Percentiles rank a stretch among this genome's conserved stretches.
Evolutionary conservation across 2,329 filamentous ascomycete species (phyloP).

Genomic region (Talaromyces sp.): DNA sequence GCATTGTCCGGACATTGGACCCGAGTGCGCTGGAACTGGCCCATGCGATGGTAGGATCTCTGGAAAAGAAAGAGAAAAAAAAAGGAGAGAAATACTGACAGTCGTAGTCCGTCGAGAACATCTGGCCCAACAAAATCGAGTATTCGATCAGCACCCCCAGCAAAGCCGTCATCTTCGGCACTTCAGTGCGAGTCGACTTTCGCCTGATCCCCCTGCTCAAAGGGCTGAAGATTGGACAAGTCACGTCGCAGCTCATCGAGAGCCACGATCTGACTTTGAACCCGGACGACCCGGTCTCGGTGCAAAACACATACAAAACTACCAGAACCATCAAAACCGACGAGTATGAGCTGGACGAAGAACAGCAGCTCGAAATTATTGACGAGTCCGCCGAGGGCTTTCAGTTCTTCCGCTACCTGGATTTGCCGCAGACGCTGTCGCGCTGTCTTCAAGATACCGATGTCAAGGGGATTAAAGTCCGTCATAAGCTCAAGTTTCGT

Average conservation of each 20-base stretch:
- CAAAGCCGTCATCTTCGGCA: conserved; percentile 91
- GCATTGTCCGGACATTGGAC: conserved; percentile 72
- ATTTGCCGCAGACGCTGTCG: conserved; percentile 75
- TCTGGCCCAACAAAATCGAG: conserved; percentile 96
- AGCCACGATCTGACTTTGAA: conserved; percentile 60
- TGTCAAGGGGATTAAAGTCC: conserved; percentile 80
- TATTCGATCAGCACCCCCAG: conserved; percentile 91
- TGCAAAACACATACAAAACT: conserved; percentile 51
- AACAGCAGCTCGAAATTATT: conserved; percentile 52
- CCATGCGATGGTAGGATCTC: conserved; percentile 67
- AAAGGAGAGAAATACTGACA: background rate
- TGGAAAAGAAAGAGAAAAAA: background rate
- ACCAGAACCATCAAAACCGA: conserved; percentile 62
- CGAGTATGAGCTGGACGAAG: conserved; percentile 65
- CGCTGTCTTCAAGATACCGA: conserved; percentile 87
- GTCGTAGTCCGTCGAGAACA: conserved; percentile 72
- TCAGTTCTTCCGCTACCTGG: conserved; percentile 54
- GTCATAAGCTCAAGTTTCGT: conserved; percentile 87
- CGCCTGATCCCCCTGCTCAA: conserved; percentile 84
- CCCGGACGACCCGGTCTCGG: conserved; percentile 39
- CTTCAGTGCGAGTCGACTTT: conserved; percentile 77
- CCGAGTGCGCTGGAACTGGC: conserved; percentile 70
- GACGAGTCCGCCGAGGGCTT: conserved; percentile 58
- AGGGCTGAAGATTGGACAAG: conserved; percentile 76
- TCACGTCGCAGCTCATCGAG: conserved; percentile 77